Conservation (phyloP, 2,329 filamentous ascomycete genomes). For the Pseudogymnoascus sp. region DNA sequence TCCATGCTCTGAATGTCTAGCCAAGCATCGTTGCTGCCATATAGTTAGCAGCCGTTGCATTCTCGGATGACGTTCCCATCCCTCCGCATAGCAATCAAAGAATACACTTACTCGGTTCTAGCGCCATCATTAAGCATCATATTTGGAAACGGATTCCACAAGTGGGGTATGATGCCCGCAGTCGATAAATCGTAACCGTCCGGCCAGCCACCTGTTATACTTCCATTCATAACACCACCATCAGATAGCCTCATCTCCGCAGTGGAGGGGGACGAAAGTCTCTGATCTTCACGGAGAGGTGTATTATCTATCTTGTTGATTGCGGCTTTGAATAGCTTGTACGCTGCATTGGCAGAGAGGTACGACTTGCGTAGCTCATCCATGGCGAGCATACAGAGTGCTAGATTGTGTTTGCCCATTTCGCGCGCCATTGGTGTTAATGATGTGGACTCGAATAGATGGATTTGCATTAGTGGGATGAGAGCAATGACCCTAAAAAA, state of each 20-base stretch:
- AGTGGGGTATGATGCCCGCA: not conserved
- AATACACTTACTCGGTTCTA: not conserved
- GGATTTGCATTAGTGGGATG: constrained; percentile 28
- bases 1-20: not conserved
- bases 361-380: constrained; percentile 27
- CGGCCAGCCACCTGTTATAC: not conserved
- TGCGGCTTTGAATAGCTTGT: not conserved
- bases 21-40: not conserved
- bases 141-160: not conserved
- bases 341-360: constrained; percentile 11
- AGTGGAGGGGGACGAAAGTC: not conserved
- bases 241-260: not conserved
- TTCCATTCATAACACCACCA: not conserved
- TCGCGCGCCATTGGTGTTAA: constrained; percentile 20
- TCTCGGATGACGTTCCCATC: not conserved
- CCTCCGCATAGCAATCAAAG: not conserved
- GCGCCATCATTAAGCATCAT: not conserved
- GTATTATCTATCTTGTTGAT: not conserved
- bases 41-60: not conserved
- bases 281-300: not conserved
- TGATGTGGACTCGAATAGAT: constrained; percentile 25
- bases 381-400: constrained; percentile 27
- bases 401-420: constrained; percentile 26
- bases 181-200: not conserved
- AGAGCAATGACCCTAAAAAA: constrained; percentile 21